These are phyloP conservation scores for Russula olivacea DNA, from an alignment of 768 basidiomycete species.

Conservation along the genomic window DNA sequence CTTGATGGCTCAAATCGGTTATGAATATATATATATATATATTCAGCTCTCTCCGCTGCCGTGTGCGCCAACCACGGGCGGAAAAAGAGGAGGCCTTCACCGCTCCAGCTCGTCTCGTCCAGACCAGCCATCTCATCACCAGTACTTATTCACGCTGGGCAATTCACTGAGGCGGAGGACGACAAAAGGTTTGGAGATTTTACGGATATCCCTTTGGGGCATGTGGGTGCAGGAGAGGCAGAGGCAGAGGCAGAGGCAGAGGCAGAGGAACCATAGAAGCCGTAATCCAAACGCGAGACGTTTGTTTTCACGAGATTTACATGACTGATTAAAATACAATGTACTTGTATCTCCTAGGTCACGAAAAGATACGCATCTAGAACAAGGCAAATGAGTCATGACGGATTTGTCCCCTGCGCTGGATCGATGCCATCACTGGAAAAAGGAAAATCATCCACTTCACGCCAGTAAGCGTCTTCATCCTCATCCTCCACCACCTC, in stretches of 20 bases:
- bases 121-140: slow-evolving; percentile 8
- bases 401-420: neutral
- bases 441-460: slow-evolving; percentile 19
- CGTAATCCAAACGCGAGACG: neutral
- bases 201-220: neutral
- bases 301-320: neutral
- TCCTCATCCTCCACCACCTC: slow-evolving; percentile 24
- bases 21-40: too few relatives aligned
- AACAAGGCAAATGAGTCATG: neutral
- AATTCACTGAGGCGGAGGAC: neutral
- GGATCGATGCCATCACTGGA: neutral
- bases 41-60: slow-evolving; percentile 2
- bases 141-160: slow-evolving; percentile 3
- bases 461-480: slow-evolving; percentile 23
- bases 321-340: neutral
- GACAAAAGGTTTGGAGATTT: neutral
- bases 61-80: neutral
- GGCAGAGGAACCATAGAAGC: neutral
- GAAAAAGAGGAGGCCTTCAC: slow-evolving; percentile 1
- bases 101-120: slow-evolving; percentile 3
- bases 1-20: neutral
- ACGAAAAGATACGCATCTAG: neutral
- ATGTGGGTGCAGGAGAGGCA: neutral
- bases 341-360: neutral
- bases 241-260: neutral